Base-by-base conservation (phyloP, 805 yeast species). In the Cyberlindnera sargentensis region DNA sequence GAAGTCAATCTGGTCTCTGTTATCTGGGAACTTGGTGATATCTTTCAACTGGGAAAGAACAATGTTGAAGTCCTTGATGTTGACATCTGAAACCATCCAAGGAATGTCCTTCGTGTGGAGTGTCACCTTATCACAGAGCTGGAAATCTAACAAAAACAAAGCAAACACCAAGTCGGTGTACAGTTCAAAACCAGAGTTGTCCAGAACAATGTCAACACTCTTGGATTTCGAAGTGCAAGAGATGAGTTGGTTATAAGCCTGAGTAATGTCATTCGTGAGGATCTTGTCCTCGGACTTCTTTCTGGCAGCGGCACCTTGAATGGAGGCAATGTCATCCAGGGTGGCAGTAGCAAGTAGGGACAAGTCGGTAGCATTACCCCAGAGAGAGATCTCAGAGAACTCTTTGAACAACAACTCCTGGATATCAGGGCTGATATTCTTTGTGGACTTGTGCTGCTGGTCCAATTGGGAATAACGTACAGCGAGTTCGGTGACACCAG, bases 311-410 rank as follows among this genome's bases (percentile, higher is more conserved):
- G 84, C 85, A 36, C 96, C 96, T 68, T 93, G 99, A 34, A 88
- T 78, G 5, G 91, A 80, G 63, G 87, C 84, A 56, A 93, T 84
- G 51, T 93, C 96, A 38, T 90, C 96, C 28, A 88, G 61, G 6
- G 89, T 79, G n/a, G 91, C 88, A 46, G 86, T 89, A 4, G 95
- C 90, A 49, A 93, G 71, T 42, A 95, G 68, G 0, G 97, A 88
- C 57, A 93, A 73, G 63, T 93, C 99, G 4, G 97, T 87, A 20
- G 98, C 97, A 63, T 93, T 93, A 27, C 99, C 99, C 99, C 99
- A 93, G 42, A 93, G 66, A 0, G 96, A 86, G 43, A 91, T 77
- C 59, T 89, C 95, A 36, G 85, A 65, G 49, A 90, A 84, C 61
- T 93, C 99, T 48, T 72, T 76, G 69, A 89, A 90, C 37, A 88